Percentiles rank a stretch among this genome's conserved stretches.
phyloP scores from a whole-genome alignment of 495 filamentous ascomycete genomes.

The Xylaria acuta region DNA sequence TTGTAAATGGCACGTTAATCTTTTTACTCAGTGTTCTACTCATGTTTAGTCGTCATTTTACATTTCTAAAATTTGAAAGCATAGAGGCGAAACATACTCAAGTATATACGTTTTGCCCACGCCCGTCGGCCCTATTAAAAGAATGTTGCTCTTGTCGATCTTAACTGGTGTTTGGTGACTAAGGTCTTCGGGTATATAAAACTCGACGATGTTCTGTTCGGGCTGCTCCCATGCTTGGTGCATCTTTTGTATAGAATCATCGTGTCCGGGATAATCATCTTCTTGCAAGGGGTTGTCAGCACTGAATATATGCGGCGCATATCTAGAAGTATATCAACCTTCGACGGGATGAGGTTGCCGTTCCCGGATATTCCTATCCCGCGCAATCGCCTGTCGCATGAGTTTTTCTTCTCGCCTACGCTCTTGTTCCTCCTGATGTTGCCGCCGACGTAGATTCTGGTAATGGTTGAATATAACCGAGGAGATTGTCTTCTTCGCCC shows the following conservation, averaged over 20 bases:
- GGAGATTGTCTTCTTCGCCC: conserved; percentile 93
- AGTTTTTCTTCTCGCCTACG: conserved; percentile 63
- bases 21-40: conserved; percentile 57
- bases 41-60: conserved; percentile 25
- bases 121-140: conserved; percentile 90
- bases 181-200: conserved; percentile 51
- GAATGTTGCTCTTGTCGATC: conserved; percentile 95
- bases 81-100: conserved; percentile 54
- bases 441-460: conserved; percentile 79
- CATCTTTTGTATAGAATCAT: conserved; percentile 60
- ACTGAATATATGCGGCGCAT: conserved; percentile 33
- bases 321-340: conserved; percentile 50
- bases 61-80: neutral
- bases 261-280: conserved; percentile 86
- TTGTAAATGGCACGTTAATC: conserved; percentile 93
- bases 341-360: conserved; percentile 51
- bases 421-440: conserved; percentile 79
- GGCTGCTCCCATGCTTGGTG: conserved; percentile 35
- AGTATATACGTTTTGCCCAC: conserved; percentile 97
- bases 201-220: conserved; percentile 36
- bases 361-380: conserved; percentile 51
- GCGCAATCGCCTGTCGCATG: conserved; percentile 52
- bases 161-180: conserved; percentile 67
- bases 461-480: conserved; percentile 98
- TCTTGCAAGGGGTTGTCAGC: conserved; percentile 60